Conservation (phyloP, 371 early-diverging fungal genomes). For the Syncephalastrum monosporum region DNA sequence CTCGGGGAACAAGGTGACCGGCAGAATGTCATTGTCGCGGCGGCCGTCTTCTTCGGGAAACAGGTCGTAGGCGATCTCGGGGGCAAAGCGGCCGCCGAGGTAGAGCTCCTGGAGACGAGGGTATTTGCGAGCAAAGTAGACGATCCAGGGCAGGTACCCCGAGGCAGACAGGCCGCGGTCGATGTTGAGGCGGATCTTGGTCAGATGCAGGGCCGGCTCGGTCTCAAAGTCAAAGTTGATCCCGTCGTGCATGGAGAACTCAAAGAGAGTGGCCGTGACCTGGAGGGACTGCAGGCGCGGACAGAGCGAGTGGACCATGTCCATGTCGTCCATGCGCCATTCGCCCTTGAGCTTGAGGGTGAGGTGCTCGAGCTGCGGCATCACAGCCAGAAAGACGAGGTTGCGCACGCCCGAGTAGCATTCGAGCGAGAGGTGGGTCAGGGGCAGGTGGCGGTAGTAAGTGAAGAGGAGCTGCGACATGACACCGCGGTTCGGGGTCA, state of each 20-base stretch:
- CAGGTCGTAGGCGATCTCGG: slow-evolving; percentile 4
- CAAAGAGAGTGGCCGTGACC: background rate
- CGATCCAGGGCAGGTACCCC: background rate
- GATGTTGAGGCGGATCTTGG: background rate
- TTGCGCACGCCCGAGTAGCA: slow-evolving; percentile 1
- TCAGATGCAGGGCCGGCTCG: background rate
- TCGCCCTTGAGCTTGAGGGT: slow-evolving; percentile 2
- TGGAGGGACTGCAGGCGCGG: background rate
- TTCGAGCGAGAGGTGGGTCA: background rate
- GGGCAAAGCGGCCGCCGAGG: slow-evolving; percentile 2
- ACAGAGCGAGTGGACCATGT: slow-evolving; percentile 1
- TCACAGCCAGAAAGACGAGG: slow-evolving; percentile 2
- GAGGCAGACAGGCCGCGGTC: slow-evolving; percentile 3
- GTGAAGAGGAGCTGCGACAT: slow-evolving; percentile 5
- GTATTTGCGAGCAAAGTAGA: slow-evolving; percentile 3
- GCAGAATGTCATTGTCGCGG: background rate
- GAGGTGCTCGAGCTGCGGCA: background rate
- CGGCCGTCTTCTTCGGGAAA: slow-evolving; percentile 4
- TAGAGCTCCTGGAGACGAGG: background rate
- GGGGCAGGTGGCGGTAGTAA: background rate
- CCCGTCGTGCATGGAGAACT: slow-evolving; percentile 4
- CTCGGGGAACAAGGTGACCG: slow-evolving; percentile 1
- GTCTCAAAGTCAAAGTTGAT: slow-evolving; percentile 6
- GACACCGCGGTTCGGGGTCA: slow-evolving; percentile 3
- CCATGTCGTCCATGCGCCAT: slow-evolving; percentile 6